Conservation (phyloP, 148 eudicot genomes). For the Persicaria tinctoria region DNA sequence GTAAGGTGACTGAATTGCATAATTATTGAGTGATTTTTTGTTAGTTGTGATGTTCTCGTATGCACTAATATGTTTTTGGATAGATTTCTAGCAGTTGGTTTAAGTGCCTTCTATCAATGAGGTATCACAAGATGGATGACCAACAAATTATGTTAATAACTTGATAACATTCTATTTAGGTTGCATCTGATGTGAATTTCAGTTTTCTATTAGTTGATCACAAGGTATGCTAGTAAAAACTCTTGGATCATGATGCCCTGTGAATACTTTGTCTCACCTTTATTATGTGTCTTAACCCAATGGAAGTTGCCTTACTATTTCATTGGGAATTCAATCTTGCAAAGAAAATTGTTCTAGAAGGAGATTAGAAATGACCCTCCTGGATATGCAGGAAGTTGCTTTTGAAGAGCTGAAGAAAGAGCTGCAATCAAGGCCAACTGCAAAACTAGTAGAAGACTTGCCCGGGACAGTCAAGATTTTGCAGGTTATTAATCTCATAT, state of each 20-base stretch:
- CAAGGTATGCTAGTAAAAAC: no score
- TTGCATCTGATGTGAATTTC: no score
- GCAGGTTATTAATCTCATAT: conserved; percentile 48
- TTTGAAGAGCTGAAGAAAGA: conserved; percentile 80
- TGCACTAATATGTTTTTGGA: no score
- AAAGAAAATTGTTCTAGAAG: neutral
- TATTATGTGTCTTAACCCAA: neutral
- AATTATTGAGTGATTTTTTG: no score
- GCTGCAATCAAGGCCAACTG: conserved; percentile 81
- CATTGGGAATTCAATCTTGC: neutral
- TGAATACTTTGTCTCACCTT: neutral
- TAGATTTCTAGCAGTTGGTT: no score
- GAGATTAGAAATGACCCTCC: neutral
- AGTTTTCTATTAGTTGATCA: no score
- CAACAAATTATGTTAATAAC: no score
- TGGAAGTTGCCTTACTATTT: neutral
- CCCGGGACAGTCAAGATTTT: conserved; percentile 90
- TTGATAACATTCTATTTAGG: no score
- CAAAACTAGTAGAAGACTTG: conserved; percentile 85
- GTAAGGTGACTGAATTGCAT: no score
- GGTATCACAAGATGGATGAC: no score
- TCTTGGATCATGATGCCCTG: neutral
- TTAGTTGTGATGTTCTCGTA: no score
- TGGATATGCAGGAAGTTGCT: conserved; percentile 50
- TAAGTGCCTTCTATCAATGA: no score